Percentiles rank a stretch among this genome's conserved stretches.
Conservation (phyloP, 306 rosid species). For the Acacia crassicarpa region DNA sequence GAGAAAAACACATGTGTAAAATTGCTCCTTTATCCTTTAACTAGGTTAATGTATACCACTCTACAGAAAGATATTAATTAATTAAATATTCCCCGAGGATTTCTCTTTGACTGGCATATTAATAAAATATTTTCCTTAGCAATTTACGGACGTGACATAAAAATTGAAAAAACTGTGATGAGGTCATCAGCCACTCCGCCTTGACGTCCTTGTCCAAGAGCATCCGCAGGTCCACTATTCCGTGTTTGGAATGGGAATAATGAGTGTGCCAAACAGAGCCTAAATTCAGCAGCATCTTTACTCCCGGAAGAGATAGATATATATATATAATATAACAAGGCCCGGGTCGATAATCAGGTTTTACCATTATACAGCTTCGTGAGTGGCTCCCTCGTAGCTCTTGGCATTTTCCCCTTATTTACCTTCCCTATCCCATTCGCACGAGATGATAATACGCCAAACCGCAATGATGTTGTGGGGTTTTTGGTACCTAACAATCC, state of each 20-base stretch:
- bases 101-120: not conserved
- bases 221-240: not conserved
- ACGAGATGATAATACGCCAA: not conserved
- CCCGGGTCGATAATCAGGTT: slow-evolving; percentile 27
- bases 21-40: no score
- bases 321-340: not conserved
- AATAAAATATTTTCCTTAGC: no score
- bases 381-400: slow-evolving; percentile 22
- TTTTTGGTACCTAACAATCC: slow-evolving; percentile 23
- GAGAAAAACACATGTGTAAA: no score
- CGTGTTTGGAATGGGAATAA: not conserved
- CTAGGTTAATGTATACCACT: not conserved
- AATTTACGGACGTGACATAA: no score
- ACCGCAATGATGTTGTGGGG: slow-evolving; percentile 16
- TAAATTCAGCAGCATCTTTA: slow-evolving; percentile 11
- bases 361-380: slow-evolving; percentile 26
- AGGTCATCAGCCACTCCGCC: not conserved
- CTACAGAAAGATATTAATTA: not conserved
- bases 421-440: not conserved
- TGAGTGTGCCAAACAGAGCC: slow-evolving; percentile 34
- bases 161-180: not conserved
- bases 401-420: not conserved
- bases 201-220: not conserved
- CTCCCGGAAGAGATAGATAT: slow-evolving; percentile 30
- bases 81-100: not conserved